Conservation (phyloP, 257 asterid genomes). For the Primulina eburnea region DNA sequence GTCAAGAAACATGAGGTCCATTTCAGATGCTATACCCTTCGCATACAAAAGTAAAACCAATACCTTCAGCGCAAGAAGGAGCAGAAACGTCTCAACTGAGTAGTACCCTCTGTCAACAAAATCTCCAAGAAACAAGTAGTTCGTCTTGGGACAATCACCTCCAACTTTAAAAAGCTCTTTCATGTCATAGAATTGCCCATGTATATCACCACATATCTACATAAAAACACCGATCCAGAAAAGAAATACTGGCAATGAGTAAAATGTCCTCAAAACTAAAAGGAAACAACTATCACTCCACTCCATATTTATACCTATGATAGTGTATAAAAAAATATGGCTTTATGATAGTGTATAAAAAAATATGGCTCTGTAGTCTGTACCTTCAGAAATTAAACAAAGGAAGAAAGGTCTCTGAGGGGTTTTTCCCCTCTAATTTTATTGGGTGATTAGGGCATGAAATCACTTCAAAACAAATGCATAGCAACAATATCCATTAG, state of each 20-base stretch:
- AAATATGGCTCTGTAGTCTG: neutral
- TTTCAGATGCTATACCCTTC: slow-evolving; percentile 1
- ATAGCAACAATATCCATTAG: neutral
- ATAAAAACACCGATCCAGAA: slow-evolving; percentile 6
- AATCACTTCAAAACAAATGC: neutral
- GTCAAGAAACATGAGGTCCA: slow-evolving; percentile 2
- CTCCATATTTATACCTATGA: neutral
- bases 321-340: neutral
- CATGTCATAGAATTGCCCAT: slow-evolving; percentile 98
- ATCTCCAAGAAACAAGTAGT: slow-evolving; percentile 96
- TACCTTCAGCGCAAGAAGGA: slow-evolving; percentile 93
- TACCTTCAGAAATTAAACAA: slow-evolving; percentile 5
- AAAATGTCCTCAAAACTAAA: neutral
- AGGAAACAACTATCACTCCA: neutral
- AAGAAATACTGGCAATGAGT: neutral
- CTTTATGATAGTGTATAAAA: neutral
- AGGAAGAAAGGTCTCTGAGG: neutral
- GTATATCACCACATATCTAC: slow-evolving; percentile 98
- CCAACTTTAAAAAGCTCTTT: slow-evolving; percentile 95
- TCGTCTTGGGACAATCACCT: slow-evolving; percentile 91
- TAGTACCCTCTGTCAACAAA: slow-evolving; percentile 95
- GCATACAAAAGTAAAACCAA: slow-evolving; percentile 17
- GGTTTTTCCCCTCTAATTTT: neutral
- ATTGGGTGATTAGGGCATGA: neutral
- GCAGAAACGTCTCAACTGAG: slow-evolving; percentile 96